Conservation (phyloP, 331 rosid genomes). For the Malus hybrid region DNA sequence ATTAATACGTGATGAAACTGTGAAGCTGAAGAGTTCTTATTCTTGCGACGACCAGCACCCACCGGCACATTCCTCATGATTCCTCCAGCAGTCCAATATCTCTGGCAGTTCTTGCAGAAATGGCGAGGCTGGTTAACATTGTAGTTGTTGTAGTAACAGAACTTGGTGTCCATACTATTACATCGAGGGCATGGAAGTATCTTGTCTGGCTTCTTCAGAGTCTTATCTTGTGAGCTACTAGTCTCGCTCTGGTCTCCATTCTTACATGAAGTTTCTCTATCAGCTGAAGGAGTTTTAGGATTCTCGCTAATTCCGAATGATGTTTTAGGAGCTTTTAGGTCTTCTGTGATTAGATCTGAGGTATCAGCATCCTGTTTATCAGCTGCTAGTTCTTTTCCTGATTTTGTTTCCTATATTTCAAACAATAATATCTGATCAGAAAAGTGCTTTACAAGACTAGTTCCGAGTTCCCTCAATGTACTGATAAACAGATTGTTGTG, state of each 20-base stretch:
- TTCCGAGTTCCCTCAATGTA: neutral
- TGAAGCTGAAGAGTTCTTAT: slow-evolving; percentile 41
- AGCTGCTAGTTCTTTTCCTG: slow-evolving; percentile 33
- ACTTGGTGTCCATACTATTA: slow-evolving; percentile 81
- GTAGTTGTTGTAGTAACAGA: slow-evolving; percentile 81
- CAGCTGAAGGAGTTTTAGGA: slow-evolving; percentile 40
- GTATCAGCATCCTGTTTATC: slow-evolving; percentile 26
- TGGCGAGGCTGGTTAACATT: slow-evolving; percentile 81
- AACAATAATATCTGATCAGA: slow-evolving; percentile 5
- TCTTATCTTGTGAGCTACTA: slow-evolving; percentile 39
- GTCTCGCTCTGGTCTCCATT: slow-evolving; percentile 50
- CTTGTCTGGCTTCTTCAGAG: slow-evolving; percentile 62
- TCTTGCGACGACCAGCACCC: slow-evolving; percentile 86
- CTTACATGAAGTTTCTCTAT: slow-evolving; percentile 38
- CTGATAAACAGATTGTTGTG: neutral
- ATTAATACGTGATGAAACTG: slow-evolving; percentile 42
- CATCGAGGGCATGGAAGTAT: slow-evolving; percentile 75
- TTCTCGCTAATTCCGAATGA: slow-evolving; percentile 37
- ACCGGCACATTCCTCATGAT: slow-evolving; percentile 70
- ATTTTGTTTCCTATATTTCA: slow-evolving; percentile 33
- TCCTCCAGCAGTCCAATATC: slow-evolving; percentile 93
- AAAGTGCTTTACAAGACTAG: neutral
- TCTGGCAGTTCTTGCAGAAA: slow-evolving; percentile 82
- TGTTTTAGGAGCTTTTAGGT: slow-evolving; percentile 31
- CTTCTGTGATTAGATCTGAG: slow-evolving; percentile 27